Evolutionary conservation across 2,329 filamentous ascomycete genomes (phyloP).

Genomic region (Helminthosporium solani): DNA sequence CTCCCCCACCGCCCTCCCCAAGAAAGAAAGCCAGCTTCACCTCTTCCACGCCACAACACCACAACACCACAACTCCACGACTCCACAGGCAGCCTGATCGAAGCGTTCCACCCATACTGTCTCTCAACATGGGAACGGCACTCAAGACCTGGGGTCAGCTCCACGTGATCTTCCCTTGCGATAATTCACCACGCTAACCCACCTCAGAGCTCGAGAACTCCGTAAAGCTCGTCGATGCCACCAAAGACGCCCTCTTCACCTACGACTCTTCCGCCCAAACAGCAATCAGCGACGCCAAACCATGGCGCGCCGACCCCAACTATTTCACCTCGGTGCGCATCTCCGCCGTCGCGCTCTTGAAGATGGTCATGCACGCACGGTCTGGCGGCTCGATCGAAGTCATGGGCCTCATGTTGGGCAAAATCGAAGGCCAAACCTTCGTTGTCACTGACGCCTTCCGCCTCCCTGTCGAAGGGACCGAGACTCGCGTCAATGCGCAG

Average conservation of each 20-base stretch:
- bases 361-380: conserved; percentile 99
- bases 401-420: conserved; percentile 98
- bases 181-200: conserved; percentile 14
- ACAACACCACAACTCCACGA: no score
- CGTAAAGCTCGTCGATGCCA: conserved; percentile 75
- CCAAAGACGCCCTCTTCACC: conserved; percentile 86
- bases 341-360: conserved; percentile 88
- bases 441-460: conserved; percentile 93
- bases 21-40: no score
- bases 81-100: no score
- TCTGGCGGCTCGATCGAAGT: conserved; percentile 89
- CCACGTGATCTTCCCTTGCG: background rate
- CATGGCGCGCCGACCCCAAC: conserved; percentile 76
- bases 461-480: conserved; percentile 94
- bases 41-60: conserved; percentile 11
- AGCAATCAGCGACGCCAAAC: conserved; percentile 61
- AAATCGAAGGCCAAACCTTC: conserved; percentile 80
- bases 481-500: conserved; percentile 95
- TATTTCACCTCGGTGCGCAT: conserved; percentile 95
- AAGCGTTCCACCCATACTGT: conserved; percentile 6
- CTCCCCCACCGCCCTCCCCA: no score
- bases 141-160: conserved; percentile 42
- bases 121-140: conserved; percentile 34
- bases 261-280: conserved; percentile 73
- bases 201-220: conserved; percentile 83